Evolutionary conservation across 2,329 filamentous ascomycete genomes (phyloP).

Genomic region (Exophiala dermatitidis): DNA sequence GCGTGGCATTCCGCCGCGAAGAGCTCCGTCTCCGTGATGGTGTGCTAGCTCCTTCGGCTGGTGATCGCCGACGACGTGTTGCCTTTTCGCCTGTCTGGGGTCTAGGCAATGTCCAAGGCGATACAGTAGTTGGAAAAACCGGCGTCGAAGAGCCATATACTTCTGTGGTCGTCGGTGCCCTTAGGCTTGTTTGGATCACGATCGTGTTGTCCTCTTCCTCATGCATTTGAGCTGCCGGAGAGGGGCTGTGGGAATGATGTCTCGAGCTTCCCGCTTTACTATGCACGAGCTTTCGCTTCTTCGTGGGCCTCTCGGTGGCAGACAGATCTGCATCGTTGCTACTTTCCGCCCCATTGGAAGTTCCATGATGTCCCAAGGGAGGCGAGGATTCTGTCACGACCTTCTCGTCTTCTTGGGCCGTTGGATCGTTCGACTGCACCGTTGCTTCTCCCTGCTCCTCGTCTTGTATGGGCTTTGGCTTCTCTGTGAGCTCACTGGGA

Average conservation of each 20-base stretch:
- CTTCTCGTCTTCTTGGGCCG: too few relatives aligned
- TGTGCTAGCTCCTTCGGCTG: not conserved
- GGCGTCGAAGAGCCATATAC: not conserved
- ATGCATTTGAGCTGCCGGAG: not conserved
- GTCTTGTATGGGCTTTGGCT: too few relatives aligned
- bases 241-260: not conserved
- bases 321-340: not conserved
- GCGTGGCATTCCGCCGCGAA: not conserved
- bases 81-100: not conserved
- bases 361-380: not conserved
- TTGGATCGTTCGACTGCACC: too few relatives aligned
- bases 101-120: not conserved
- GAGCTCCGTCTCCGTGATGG: not conserved
- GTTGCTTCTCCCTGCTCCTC: too few relatives aligned
- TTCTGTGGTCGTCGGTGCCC: not conserved
- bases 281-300: constrained; percentile 7
- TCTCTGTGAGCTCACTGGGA: too few relatives aligned
- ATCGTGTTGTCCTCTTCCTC: not conserved
- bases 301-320: not conserved
- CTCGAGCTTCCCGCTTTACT: not conserved
- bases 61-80: not conserved
- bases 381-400: not conserved
- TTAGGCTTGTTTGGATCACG: not conserved
- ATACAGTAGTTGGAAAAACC: not conserved
- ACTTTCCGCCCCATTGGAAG: not conserved